phyloP scores from a whole-genome alignment of 2,329 filamentous ascomycete genomes.

The Botrytis byssoidea region DNA sequence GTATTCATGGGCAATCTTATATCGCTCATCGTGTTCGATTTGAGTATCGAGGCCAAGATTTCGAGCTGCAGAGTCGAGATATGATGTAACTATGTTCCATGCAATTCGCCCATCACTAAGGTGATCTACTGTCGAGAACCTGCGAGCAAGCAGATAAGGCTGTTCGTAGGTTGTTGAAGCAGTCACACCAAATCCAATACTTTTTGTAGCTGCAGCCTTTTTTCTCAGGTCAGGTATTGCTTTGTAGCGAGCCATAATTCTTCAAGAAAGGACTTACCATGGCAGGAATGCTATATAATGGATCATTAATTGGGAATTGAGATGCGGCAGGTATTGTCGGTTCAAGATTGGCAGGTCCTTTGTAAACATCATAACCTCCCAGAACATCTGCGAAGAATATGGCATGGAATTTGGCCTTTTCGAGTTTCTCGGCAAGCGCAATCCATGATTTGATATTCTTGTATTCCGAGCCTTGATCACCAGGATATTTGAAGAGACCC shows the following conservation, averaged over 20 bases:
- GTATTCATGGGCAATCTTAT: slow-evolving; percentile 63
- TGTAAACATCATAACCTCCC: slow-evolving; percentile 69
- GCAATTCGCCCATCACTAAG: slow-evolving; percentile 57
- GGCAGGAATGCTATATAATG: slow-evolving; percentile 59
- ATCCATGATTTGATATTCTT: slow-evolving; percentile 61
- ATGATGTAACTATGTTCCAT: slow-evolving; percentile 62
- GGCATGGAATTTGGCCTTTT: slow-evolving; percentile 62
- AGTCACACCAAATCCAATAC: slow-evolving; percentile 67
- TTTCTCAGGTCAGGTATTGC: background rate
- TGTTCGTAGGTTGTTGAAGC: slow-evolving; percentile 64
- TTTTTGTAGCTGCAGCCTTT: slow-evolving; percentile 53
- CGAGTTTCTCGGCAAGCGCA: slow-evolving; percentile 57
- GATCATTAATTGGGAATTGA: slow-evolving; percentile 72
- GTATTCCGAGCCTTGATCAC: slow-evolving; percentile 61
- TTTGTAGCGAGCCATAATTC: background rate
- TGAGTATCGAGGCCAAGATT: slow-evolving; percentile 60
- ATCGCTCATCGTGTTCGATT: slow-evolving; percentile 65
- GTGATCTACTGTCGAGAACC: slow-evolving; percentile 34
- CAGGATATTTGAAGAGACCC: slow-evolving; percentile 62
- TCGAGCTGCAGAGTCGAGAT: slow-evolving; percentile 63
- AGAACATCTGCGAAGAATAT: slow-evolving; percentile 68
- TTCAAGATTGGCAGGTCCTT: slow-evolving; percentile 57
- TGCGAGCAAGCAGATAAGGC: slow-evolving; percentile 31
- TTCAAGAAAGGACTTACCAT: slow-evolving; percentile 51
- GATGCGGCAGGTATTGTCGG: slow-evolving; percentile 61